Percentiles rank a stretch among this genome's conserved stretches.
phyloP scores from a whole-genome alignment of 2,329 filamentous ascomycete species.

The Pseudocercospora eumusae region DNA sequence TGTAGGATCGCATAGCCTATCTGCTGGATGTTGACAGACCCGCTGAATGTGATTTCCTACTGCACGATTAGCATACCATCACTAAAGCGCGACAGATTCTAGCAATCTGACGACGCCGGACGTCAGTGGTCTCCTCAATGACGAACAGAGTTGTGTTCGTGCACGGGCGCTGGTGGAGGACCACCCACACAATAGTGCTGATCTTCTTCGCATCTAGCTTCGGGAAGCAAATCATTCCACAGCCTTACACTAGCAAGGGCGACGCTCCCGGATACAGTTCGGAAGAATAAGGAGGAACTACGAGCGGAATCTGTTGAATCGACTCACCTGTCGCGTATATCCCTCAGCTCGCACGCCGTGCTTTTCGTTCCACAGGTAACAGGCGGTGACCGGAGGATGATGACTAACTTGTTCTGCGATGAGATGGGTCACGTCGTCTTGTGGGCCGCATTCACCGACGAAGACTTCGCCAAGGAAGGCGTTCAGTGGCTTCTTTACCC shows the following conservation, averaged over 20 bases:
- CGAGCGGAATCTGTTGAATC: neutral
- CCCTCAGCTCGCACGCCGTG: constrained; percentile 48
- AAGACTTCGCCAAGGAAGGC: constrained; percentile 51
- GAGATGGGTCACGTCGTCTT: constrained; percentile 44
- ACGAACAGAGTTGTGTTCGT: neutral
- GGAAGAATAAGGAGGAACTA: neutral
- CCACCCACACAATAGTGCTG: neutral
- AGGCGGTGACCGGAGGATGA: constrained; percentile 51
- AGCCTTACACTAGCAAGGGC: constrained; percentile 2
- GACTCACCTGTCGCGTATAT: constrained; percentile 45
- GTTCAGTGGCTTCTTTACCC: constrained; percentile 55
- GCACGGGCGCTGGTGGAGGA: neutral
- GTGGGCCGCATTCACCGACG: constrained; percentile 38
- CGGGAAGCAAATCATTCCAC: neutral
- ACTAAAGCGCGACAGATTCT: neutral
- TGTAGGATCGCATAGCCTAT: constrained; percentile 50
- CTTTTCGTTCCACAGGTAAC: constrained; percentile 51
- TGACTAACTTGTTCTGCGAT: constrained; percentile 51
- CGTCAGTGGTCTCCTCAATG: neutral
- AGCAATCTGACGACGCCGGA: neutral
- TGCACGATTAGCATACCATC: neutral
- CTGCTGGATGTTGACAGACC: constrained; percentile 50
- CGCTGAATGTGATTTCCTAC: constrained; percentile 48
- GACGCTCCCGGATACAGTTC: neutral
- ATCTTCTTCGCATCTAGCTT: neutral